phyloP scores from a whole-genome alignment of 2,329 filamentous ascomycete species.

The Geoglossum cookeanum region DNA sequence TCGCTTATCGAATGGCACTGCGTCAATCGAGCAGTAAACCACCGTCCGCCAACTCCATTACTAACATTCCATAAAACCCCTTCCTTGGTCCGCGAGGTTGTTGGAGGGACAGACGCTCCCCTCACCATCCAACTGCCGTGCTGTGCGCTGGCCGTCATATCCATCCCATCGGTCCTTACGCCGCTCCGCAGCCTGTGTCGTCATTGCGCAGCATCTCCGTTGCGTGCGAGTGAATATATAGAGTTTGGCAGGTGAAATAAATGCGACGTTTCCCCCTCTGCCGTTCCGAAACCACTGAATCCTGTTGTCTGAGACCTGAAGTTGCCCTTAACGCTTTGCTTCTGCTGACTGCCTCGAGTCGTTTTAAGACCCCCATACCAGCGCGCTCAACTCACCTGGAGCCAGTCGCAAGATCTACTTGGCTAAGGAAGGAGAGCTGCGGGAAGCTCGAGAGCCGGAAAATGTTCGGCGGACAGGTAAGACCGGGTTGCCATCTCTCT shows the following conservation, averaged over 20 bases:
- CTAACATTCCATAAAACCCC: background rate
- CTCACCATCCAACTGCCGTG: background rate
- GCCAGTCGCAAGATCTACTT: background rate
- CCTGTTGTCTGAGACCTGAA: background rate
- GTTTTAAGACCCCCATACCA: background rate
- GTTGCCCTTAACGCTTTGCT: background rate
- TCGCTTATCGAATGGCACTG: background rate
- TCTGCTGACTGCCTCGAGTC: background rate
- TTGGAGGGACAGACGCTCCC: background rate
- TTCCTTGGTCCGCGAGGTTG: background rate
- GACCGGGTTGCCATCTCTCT: too few relatives aligned
- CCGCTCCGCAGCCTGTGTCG: background rate
- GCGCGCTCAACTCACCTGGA: background rate
- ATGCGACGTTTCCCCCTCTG: too few relatives aligned
- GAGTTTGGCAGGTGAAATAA: too few relatives aligned
- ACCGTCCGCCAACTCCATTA: background rate
- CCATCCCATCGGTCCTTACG: background rate
- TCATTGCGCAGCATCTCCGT: background rate
- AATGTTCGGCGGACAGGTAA: slow-evolving; percentile 4
- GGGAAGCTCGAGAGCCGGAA: background rate
- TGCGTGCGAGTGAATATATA: background rate
- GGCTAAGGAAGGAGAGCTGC: background rate
- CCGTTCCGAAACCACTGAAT: background rate
- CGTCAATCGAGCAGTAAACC: background rate
- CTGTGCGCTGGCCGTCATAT: background rate